Conservation (phyloP, 1,139 yeast genomes). For the Yamadazyma taylorii region DNA sequence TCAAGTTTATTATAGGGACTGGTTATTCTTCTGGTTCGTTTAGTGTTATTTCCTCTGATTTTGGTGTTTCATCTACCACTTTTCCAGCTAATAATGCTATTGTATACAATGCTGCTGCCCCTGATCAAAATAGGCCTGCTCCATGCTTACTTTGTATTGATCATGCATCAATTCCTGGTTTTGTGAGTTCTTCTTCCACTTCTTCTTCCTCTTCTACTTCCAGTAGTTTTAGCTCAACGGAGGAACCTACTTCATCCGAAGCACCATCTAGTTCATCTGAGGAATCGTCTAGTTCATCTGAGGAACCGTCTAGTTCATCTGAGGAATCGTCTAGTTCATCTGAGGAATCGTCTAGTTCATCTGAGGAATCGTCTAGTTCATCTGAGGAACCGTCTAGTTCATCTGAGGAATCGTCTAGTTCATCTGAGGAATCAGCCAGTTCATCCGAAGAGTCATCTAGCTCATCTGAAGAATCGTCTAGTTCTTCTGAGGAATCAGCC, state of each 20-base stretch:
- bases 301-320: background rate
- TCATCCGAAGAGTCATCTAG: slow-evolving; percentile 3
- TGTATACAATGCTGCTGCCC: slow-evolving; percentile 13
- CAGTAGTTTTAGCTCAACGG: slow-evolving; percentile 1
- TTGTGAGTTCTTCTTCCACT: slow-evolving; percentile 4
- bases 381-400: background rate
- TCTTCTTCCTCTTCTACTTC: slow-evolving; percentile 2
- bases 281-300: slow-evolving; percentile 4
- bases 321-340: background rate
- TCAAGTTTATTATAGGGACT: slow-evolving; percentile 25
- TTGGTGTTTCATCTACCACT: slow-evolving; percentile 17
- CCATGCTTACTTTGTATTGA: slow-evolving; percentile 1
- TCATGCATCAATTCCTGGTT: slow-evolving; percentile 7
- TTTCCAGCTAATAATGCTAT: slow-evolving; percentile 14
- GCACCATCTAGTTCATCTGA: background rate
- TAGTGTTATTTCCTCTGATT: slow-evolving; percentile 11
- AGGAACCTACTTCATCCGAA: slow-evolving; percentile 4
- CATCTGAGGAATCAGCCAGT: slow-evolving; percentile 1
- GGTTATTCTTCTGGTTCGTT: slow-evolving; percentile 18
- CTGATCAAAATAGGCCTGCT: slow-evolving; percentile 6
- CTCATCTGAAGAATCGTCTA: slow-evolving; percentile 1
- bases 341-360: slow-evolving; percentile 1
- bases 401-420: slow-evolving; percentile 1
- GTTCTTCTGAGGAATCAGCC: slow-evolving; percentile 2
- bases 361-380: background rate